phyloP scores from a whole-genome alignment of 352 stramenopile species.

The Globisporangium perplexum region DNA sequence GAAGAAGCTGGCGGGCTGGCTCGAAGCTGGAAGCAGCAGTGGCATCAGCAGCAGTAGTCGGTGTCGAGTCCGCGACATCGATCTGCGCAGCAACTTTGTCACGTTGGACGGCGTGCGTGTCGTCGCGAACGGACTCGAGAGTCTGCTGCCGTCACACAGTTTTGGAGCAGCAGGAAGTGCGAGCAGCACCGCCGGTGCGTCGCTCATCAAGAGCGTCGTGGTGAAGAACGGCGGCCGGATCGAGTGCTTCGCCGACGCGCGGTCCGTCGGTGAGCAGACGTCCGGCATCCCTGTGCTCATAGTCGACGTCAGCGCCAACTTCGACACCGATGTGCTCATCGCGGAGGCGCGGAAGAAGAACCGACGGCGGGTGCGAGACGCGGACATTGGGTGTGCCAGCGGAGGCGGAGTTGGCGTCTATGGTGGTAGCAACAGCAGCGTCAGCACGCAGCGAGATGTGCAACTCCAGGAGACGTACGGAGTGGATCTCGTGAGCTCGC shows the following conservation, averaged over 20 bases:
- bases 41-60: not conserved
- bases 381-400: constrained; percentile 2
- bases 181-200: not conserved
- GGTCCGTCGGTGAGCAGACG: constrained; percentile 2
- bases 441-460: constrained; percentile 14
- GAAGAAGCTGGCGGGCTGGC: constrained; percentile 10
- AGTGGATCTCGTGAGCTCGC: constrained; percentile 44
- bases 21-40: not conserved
- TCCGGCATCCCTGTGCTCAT: constrained; percentile 23
- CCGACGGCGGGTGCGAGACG: constrained; percentile 4
- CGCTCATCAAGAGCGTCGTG: constrained; percentile 27
- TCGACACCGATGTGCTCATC: constrained; percentile 30
- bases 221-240: constrained; percentile 44
- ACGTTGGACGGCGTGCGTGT: constrained; percentile 55
- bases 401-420: not conserved
- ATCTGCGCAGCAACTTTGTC: constrained; percentile 69
- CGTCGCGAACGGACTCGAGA: constrained; percentile 44
- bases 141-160: constrained; percentile 8
- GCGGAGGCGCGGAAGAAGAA: constrained; percentile 22
- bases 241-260: constrained; percentile 35
- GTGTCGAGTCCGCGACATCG: constrained; percentile 30
- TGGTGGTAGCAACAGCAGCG: constrained; percentile 19
- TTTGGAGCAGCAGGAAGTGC: not conserved
- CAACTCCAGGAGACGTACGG: constrained; percentile 56
- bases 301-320: constrained; percentile 47